Evolutionary conservation across 768 basidiomycete genomes (phyloP), one percentile per base, ranked within the genome.

Genomic region (Mycena pura): DNA sequence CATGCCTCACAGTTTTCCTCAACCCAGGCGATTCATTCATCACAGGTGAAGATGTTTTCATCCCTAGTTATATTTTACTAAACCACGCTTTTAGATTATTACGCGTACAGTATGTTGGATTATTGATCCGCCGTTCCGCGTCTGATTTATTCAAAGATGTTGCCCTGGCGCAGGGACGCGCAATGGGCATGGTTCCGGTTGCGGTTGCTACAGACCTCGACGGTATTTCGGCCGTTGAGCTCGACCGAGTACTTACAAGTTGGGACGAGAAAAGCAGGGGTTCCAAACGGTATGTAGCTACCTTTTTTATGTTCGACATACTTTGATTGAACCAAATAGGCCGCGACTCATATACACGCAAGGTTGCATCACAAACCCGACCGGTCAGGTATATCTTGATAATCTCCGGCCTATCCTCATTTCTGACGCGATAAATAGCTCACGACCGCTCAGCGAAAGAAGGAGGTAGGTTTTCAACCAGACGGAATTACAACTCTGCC

Each of bases 311-410:
- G 38, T 29, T 13, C 22, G 10, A 13, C 5, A 31, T 10, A 29
- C 19, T 59, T 24, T 28, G 14, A 4, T 29, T 32, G 50, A 31
- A 53, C 29, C 27, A 14, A 11, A 27, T 19, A 82, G 82, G 24
- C 84, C 84, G 15, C 81, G 78, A 54, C 76, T 86, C 28, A 73
- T 86, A 65, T 86, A 86, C 72, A 85, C 85, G 2, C 76, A 86
- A 17, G 84, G 86, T 0, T 79, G 87, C 2, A 85, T 85, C 22
- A 87, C 89, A 74, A 89, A 89, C 69, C 88, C 87, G 4, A 82
- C 80, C 3, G 87, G 88, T 17, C 69, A 78, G n/a, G 81, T 83
- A 60, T 55, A 80, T 25, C 70, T 10, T 9, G 9, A 24, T 52
- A 9, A 27, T 43, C 34, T n/a, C n/a, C 19, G 11, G 21, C 27